Base-by-base conservation (phyloP, 2,329 filamentous ascomycete genomes). In the Talaromyces sp. region DNA sequence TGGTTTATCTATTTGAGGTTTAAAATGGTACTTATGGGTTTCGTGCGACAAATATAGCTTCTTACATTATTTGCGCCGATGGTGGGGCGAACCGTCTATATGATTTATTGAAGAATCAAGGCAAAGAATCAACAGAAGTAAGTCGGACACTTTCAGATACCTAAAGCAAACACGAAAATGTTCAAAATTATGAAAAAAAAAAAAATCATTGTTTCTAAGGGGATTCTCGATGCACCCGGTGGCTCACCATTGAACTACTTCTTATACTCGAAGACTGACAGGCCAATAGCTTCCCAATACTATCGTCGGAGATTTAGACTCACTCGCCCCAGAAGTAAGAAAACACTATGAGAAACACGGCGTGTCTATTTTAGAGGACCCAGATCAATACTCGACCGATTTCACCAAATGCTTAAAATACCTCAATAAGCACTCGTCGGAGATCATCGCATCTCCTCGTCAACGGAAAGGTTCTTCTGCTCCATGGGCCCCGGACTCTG, bases 221-320 rank as follows among this genome's bases (percentile, higher is more conserved):
- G n/a, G n/a, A n/a, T n/a, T n/a, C n/a, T n/a, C n/a, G n/a, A n/a
- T n/a, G n/a, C n/a, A n/a, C n/a, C n/a, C n/a, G n/a, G n/a, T n/a
- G n/a, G n/a, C n/a, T 5, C 14, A 9, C 27, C 14, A 45, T 32
- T 9, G 6, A 32, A 32, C 30, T 32, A 32, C 6, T 11, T 32
- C 10, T 20, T 11, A 8, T 6, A 14, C 8, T 33, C 35, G 50
- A 32, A 32, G 32, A 51, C 47, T 51, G 33, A 61, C 53, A 20
- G 41, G 36, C 19, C 7, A 11, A 27, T 24, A 84, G 66, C 77
- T 85, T 52, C 83, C 91, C 1, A 78, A 89, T 66, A 78, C 82
- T 49, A 91, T 99, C 56, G 86, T 96, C 62, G 94, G 94, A 42
- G 94, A 99, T 70, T 81, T 99, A 9, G 94, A 99, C 75, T 97